Evolutionary conservation across 1,284 basidiomycete genomes (phyloP).

Genomic region (Ustilago cynodontis): DNA sequence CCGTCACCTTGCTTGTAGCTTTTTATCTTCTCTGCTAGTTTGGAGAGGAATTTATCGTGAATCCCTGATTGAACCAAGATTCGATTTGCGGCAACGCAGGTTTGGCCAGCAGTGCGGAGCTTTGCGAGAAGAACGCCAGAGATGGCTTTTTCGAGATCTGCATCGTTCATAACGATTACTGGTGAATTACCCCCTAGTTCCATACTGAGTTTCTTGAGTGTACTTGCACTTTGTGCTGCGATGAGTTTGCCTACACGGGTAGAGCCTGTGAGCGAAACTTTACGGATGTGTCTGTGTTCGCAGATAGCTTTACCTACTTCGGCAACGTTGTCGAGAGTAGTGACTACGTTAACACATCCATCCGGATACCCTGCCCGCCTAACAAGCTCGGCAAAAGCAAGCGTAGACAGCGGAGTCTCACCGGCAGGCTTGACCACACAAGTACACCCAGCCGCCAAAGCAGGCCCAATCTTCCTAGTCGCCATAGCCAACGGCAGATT

Average conservation of each 20-base stretch:
- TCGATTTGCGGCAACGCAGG: slow-evolving; percentile 53
- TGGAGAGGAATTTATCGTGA: slow-evolving; percentile 43
- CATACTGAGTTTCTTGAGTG: slow-evolving; percentile 85
- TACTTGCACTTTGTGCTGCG: slow-evolving; percentile 30
- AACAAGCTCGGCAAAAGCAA: slow-evolving; percentile 42
- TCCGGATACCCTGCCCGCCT: slow-evolving; percentile 37
- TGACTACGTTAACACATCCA: slow-evolving; percentile 41
- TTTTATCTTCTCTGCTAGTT: slow-evolving; percentile 32
- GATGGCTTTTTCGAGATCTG: slow-evolving; percentile 72
- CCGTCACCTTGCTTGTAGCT: slow-evolving; percentile 50
- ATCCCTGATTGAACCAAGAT: slow-evolving; percentile 47
- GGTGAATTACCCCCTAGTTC: slow-evolving; percentile 94
- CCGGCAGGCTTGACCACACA: slow-evolving; percentile 47
- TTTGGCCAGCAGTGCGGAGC: slow-evolving; percentile 45
- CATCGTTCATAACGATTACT: slow-evolving; percentile 80
- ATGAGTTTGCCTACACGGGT: slow-evolving; percentile 47
- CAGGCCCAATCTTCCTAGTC: slow-evolving; percentile 41
- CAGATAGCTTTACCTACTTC: slow-evolving; percentile 45
- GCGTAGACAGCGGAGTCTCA: slow-evolving; percentile 34
- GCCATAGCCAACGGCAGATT: slow-evolving; percentile 56
- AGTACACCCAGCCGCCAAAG: slow-evolving; percentile 35
- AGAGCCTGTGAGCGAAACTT: slow-evolving; percentile 46
- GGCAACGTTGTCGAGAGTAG: slow-evolving; percentile 32
- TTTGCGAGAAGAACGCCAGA: slow-evolving; percentile 44
- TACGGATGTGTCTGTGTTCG: slow-evolving; percentile 34